Conservation (phyloP, 805 yeast genomes). For the Wickerhamiella lipophila region DNA sequence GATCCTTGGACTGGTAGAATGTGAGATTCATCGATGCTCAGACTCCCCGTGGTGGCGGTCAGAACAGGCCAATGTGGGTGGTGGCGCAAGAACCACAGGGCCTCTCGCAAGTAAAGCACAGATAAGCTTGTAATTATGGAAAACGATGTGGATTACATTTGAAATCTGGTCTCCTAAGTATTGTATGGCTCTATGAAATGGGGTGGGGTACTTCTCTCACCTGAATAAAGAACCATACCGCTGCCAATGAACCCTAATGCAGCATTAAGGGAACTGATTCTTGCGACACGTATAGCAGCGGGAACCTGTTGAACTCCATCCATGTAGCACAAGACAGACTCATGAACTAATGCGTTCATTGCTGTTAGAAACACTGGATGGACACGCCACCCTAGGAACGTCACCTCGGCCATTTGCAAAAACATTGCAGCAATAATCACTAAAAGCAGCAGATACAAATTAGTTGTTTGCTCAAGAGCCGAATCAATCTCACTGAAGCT, state of each 20-base stretch:
- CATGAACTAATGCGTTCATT: background rate
- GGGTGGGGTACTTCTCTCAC: background rate
- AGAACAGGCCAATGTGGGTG: too few species aligned
- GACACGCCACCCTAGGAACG: background rate
- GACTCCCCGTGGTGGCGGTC: background rate
- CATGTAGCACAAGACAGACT: background rate
- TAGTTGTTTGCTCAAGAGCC: background rate
- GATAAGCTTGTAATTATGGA: too few species aligned
- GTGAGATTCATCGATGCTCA: constrained; percentile 26
- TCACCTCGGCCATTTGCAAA: background rate
- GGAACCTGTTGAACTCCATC: background rate
- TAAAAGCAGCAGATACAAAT: background rate
- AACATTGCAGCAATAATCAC: background rate
- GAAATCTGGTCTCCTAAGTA: background rate
- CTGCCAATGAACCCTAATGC: background rate
- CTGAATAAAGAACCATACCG: background rate
- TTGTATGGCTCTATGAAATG: background rate
- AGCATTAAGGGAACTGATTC: background rate
- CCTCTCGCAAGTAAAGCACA: too few species aligned
- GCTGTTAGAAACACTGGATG: background rate
- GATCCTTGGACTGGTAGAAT: constrained; percentile 45
- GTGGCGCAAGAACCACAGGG: too few species aligned
- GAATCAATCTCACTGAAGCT: background rate
- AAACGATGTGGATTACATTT: background rate
- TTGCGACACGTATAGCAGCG: background rate